Base-by-base conservation (phyloP, 2,329 filamentous ascomycete species). In the Rutstroemia sp. region DNA sequence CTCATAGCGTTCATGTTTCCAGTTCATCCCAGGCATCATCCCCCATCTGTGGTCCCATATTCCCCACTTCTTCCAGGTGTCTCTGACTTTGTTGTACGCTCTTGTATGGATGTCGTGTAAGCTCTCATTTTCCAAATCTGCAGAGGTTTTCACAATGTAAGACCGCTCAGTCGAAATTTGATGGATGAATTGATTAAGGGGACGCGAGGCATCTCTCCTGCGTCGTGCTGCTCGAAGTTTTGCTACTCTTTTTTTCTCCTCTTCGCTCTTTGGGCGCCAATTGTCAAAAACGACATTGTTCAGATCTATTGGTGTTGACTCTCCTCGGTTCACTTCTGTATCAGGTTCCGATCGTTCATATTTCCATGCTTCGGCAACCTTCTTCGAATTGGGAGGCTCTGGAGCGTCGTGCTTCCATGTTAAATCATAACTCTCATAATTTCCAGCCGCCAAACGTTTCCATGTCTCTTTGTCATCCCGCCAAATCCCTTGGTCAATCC, bases 41-140 rank as follows among this genome's bases (percentile, higher is more conserved):
- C 64, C 63, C 68, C 64, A 69, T 61, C 57, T 63, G 51, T 47
- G 34, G 46, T 68, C 65, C 65, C 63, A 70, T 59, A 68, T 67
- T 41, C 58, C 54, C 61, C 63, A 58, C 54, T 64, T 62, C 34
- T 59, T 63, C 68, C 64, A 69, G 23, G 56, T 63, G 50, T 61
- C 64, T 58, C 66, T 69, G 57, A 69, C 60, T 58, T 61, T 66
- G 54, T 65, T 61, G 58, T 69, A 68, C 14, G 64, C 66, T 49
- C 50, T 63, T 27, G 62, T 63, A 54, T 68, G 64, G 34, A 69
- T 67, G 54, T 69, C 61, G 21, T 58, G 50, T 57, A 47, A 21
- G 37, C 51, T 50, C 57, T 10, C 47, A 8, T 23, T 48, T 56
- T 57, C 60, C 57, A 58, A 48, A 61, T 59, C 59, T 57, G 53